Base-by-base conservation (phyloP, 805 yeast species). In the Millerozyma acaciae region DNA sequence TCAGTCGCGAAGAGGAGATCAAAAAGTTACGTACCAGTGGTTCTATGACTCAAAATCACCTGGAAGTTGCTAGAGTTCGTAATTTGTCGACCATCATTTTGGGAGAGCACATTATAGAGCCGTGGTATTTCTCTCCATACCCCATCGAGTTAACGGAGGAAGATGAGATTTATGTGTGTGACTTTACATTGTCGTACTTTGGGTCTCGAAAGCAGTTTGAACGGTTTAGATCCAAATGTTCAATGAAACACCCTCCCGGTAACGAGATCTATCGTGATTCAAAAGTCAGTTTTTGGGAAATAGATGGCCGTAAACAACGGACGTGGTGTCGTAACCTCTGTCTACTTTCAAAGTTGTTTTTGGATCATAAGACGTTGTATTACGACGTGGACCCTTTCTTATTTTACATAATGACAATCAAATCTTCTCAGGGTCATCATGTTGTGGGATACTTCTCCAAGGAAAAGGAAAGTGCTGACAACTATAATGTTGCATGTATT, bases 121-220 rank as follows among this genome's bases (percentile, higher is more conserved):
- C 99, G 2, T 93, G 99, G 99, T 93, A 93, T 60, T 93, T 93
- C 51, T 84, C 96, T 2, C 97, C 99, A 1, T 93, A 93, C 56
- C 99, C 99, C 0, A 71, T 87, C 10, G 98, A 93, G 54, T 71
- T 88, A 35, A 87, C 97, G 0, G 97, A 93, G 48, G 93, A 83
- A 44, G 97, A 90, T 55, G 80, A 75, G 35, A 75, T 93, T 16
- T 93, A 83, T 55, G 83, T 93, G 28, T 93, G 96, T 60, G 97
- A 89, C 60, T 93, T 84, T 55, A 80, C 96, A 2, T 59, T 93
- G 38, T 78, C 85, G 38, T 93, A 86, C 60, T 93, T 86, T 61
- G 93, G 95, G 4, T 84, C 95, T 0, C 68, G 73, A 41, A 86
- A 84, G 50, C 97, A 89, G 60, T 93, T 90, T 62, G 94, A 93